A percentile compares a stretch with the other conserved stretches of the same genome.
Evolutionary conservation across 176 grass and related monocot species (phyloP).

Genomic region (Olyra latifolia): DNA sequence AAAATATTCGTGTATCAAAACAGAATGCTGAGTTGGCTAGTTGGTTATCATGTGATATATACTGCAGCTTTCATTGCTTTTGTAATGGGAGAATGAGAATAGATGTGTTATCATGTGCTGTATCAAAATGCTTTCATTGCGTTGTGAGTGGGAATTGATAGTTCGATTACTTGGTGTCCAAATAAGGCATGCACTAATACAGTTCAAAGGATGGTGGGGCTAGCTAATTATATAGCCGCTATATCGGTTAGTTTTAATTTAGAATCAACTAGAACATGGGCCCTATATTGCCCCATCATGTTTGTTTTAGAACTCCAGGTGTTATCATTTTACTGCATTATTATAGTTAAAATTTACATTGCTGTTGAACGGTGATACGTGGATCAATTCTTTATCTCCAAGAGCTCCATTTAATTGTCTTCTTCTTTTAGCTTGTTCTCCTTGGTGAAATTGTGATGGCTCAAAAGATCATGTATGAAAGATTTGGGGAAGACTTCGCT

Average conservation of each 20-base stretch:
- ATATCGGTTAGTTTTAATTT: constrained; percentile 17
- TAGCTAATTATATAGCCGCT: not conserved
- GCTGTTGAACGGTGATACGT: not conserved
- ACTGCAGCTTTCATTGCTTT: too few relatives aligned
- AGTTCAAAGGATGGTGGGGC: too few relatives aligned
- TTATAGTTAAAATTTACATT: not conserved
- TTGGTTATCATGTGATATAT: too few relatives aligned
- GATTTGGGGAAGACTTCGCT: constrained; percentile 77
- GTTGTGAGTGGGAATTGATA: too few relatives aligned
- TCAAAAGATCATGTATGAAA: constrained; percentile 98
- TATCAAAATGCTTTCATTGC: too few relatives aligned
- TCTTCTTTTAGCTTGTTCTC: constrained; percentile 62
- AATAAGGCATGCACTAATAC: too few relatives aligned
- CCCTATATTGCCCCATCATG: not conserved
- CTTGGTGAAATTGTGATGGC: constrained; percentile 95
- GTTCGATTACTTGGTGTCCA: too few relatives aligned
- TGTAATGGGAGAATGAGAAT: too few relatives aligned
- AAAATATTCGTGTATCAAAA: too few relatives aligned
- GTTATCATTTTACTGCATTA: not conserved
- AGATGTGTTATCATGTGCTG: too few relatives aligned
- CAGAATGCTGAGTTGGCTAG: too few relatives aligned
- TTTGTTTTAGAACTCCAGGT: not conserved
- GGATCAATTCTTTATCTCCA: not conserved
- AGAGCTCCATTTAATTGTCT: constrained; percentile 20
- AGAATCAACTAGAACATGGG: not conserved